These are phyloP conservation scores for Luvunga scandens DNA, from an alignment of 345 rosid species.

Conservation along the genomic window DNA sequence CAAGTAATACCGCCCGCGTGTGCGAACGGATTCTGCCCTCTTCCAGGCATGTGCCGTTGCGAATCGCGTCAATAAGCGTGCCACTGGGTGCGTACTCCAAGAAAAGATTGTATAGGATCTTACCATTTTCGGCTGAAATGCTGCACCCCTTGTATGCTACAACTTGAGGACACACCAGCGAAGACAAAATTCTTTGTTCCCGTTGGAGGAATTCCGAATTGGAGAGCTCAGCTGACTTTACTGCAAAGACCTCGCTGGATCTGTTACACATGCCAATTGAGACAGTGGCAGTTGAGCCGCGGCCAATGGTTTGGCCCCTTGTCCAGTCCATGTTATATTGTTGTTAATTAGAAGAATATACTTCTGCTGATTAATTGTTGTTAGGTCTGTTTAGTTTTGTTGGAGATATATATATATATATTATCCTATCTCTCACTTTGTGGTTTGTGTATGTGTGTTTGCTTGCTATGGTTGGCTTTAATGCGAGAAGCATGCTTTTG, in stretches of 20 bases:
- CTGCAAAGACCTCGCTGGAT: conserved; percentile 46
- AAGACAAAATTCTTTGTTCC: conserved; percentile 41
- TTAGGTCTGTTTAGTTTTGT: neutral
- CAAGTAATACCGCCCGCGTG: conserved; percentile 47
- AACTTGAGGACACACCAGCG: conserved; percentile 49
- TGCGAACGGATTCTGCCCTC: conserved; percentile 41
- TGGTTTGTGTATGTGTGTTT: neutral
- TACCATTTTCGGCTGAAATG: conserved; percentile 48
- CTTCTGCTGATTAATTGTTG: neutral
- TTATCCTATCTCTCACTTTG: neutral
- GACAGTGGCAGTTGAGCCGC: conserved; percentile 57
- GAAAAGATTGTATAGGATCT: conserved; percentile 49
- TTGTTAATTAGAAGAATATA: neutral
- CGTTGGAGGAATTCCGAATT: conserved; percentile 33
- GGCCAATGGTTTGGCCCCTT: conserved; percentile 49
- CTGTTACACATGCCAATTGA: conserved; percentile 25
- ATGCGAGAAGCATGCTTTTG: conserved; percentile 11
- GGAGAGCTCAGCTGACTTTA: conserved; percentile 46
- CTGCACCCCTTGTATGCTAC: conserved; percentile 64
- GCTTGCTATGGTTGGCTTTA: conserved; percentile 17
- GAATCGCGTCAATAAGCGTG: conserved; percentile 46
- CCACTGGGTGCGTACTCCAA: conserved; percentile 71
- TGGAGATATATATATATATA: neutral
- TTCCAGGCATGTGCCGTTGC: conserved; percentile 36
- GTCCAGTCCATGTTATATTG: conserved; percentile 55